Conservation (phyloP, 2,329 filamentous ascomycete species). For the Penicillium sp. region DNA sequence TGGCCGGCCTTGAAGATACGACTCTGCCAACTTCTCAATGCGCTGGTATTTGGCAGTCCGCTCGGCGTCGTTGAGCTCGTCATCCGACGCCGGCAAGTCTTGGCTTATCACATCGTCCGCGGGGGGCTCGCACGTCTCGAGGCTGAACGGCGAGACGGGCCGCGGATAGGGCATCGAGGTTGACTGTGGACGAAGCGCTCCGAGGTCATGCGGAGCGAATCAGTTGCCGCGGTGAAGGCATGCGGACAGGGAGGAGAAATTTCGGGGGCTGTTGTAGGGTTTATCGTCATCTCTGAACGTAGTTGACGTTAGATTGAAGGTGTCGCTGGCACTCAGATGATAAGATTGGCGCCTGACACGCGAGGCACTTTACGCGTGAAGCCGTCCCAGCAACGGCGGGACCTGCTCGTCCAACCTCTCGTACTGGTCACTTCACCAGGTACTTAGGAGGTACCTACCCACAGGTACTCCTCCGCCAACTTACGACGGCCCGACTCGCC, state of each 20-base stretch:
- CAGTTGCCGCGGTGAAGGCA: slow-evolving; percentile 15
- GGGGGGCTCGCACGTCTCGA: slow-evolving; percentile 30
- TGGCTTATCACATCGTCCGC: slow-evolving; percentile 22
- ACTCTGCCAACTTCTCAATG: slow-evolving; percentile 37
- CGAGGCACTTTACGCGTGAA: slow-evolving; percentile 16
- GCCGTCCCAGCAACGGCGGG: slow-evolving; percentile 13
- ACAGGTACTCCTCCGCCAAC: too few relatives aligned
- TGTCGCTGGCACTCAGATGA: background rate
- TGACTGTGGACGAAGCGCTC: slow-evolving; percentile 2
- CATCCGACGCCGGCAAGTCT: slow-evolving; percentile 33
- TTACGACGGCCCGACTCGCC: too few relatives aligned
- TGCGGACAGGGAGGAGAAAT: slow-evolving; percentile 18
- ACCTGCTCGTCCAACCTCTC: too few relatives aligned
- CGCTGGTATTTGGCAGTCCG: slow-evolving; percentile 36
- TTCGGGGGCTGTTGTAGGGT: background rate
- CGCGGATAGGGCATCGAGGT: slow-evolving; percentile 30
- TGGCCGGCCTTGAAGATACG: slow-evolving; percentile 39
- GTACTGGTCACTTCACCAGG: too few relatives aligned
- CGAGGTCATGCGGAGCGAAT: background rate
- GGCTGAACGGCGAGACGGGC: slow-evolving; percentile 28
- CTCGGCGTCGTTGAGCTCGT: slow-evolving; percentile 30
- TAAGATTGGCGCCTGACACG: slow-evolving; percentile 12
- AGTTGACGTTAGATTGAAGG: background rate
- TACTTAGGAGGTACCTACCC: too few relatives aligned
- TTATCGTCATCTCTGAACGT: slow-evolving; percentile 12